Evolutionary conservation across 306 rosid species (phyloP), one percentile per base, ranked within the genome.

Genomic region (Rubus idaeus): DNA sequence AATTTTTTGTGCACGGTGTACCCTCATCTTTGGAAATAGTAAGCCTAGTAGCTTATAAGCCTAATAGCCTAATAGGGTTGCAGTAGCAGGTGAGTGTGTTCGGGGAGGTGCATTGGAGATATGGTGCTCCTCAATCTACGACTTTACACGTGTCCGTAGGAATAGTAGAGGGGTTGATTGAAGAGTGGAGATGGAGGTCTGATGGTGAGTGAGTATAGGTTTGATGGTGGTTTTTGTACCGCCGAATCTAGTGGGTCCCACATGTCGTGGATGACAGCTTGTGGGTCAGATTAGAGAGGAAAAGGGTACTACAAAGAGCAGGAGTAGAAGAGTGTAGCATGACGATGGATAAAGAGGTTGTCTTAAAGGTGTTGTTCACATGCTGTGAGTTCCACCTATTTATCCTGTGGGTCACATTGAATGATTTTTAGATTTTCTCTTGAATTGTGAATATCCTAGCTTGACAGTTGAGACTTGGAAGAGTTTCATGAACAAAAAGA

Each of bases 1-100:
- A 17, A 8, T 70, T 30, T 26, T 56, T 47, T 26, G 45, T 30
- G 61, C 74, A 18, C 74, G 8, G 69, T 26, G 96, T 87, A 87
- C 91, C 87, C 91, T 46, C 41, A 23, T 73, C 75, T 44, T 74
- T 75, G 75, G 80, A 83, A 42, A 73, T 87, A 17, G 44, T 82
- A 30, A 30, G 35, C 2, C 35, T 30, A 30, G 35, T 30, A 56
- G 14, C 46, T n/a, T 50, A 35, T 37, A 35, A 45, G 5, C 46
- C 46, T 0, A 50, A 17, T 23, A 45, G 5, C 46, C 46, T 0
- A 50, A 17, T 23, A 14, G 68, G 56, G 57, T 58, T 58, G 73
- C 40, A 20, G 41, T 14, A 20, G 40, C 82, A 49, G 26, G 79
- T 50, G 39, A 37, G 20, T 65, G 77, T 40, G 56, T 60, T 68